These are phyloP conservation scores for Cokeromyces recurvatus DNA, from an alignment of 371 early-diverging fungal species.

Conservation along the genomic window DNA sequence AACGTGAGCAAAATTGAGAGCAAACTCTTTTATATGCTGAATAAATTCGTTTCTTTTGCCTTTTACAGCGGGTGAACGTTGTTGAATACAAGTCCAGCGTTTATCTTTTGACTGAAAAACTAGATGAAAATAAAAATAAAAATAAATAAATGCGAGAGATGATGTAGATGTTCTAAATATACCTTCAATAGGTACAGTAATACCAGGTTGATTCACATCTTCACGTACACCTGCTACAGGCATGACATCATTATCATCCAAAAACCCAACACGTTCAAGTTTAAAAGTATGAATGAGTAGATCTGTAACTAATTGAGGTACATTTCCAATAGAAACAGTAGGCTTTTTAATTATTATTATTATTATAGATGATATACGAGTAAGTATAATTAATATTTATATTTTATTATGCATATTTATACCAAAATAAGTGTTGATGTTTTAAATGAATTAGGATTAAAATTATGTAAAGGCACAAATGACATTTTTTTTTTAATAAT, in stretches of 20 bases:
- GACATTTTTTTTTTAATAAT: conserved; percentile 7
- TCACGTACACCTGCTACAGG: conserved; percentile 49
- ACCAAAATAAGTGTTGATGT: conserved; percentile 45
- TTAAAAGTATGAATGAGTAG: conserved; percentile 62
- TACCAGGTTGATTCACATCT: conserved; percentile 18
- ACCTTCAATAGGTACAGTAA: conserved; percentile 49
- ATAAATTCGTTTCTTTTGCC: conserved; percentile 27
- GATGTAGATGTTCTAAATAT: conserved; percentile 1
- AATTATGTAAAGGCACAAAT: conserved; percentile 40
- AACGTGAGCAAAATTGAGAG: conserved; percentile 49
- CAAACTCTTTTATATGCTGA: conserved; percentile 48
- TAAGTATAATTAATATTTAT: neutral
- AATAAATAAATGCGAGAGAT: neutral
- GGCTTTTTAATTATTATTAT: conserved; percentile 34
- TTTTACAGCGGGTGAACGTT: conserved; percentile 51
- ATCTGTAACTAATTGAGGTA: conserved; percentile 72
- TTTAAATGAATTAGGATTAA: conserved; percentile 30
- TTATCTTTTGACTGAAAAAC: conserved; percentile 55
- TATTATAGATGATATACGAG: neutral
- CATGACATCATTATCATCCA: conserved; percentile 54
- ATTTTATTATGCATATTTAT: conserved; percentile 1
- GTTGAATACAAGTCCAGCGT: conserved; percentile 54
- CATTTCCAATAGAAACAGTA: conserved; percentile 77
- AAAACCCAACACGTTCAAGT: conserved; percentile 61
- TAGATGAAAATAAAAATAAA: neutral